Conservation (phyloP, 805 yeast genomes). For the Metschnikowia anglica region DNA sequence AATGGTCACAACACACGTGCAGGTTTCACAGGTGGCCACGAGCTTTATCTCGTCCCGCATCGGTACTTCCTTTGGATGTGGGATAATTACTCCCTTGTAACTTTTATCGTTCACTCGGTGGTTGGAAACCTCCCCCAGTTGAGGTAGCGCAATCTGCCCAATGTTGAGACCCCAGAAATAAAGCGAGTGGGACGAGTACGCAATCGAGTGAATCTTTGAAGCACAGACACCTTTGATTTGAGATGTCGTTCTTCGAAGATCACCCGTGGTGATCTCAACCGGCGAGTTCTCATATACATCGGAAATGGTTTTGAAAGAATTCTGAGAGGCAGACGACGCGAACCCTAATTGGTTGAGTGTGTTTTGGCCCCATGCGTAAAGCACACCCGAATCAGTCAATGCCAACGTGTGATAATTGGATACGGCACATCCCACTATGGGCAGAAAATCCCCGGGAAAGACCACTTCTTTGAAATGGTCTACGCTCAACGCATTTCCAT, state of each 20-base stretch:
- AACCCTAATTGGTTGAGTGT: constrained; percentile 64
- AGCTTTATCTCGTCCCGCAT: constrained; percentile 52
- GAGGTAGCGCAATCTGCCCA: constrained; percentile 61
- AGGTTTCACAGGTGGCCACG: constrained; percentile 63
- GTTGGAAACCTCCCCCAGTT: constrained; percentile 19
- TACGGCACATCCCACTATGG: constrained; percentile 39
- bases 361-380: constrained; percentile 81
- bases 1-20: constrained; percentile 62
- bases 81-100: constrained; percentile 39
- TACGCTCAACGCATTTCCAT: constrained; percentile 37
- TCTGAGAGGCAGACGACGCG: constrained; percentile 18
- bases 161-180: constrained; percentile 76
- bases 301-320: constrained; percentile 20
- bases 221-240: constrained; percentile 49
- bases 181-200: constrained; percentile 48
- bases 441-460: constrained; percentile 29
- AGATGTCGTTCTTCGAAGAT: constrained; percentile 28
- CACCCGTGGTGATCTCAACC: constrained; percentile 40
- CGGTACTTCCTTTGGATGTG: constrained; percentile 39
- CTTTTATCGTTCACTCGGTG: constrained; percentile 28
- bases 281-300: constrained; percentile 42
- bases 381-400: constrained; percentile 49
- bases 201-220: constrained; percentile 70
- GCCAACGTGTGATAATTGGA: constrained; percentile 71
- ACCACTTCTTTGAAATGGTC: constrained; percentile 46